Evolutionary conservation across 257 asterid genomes (phyloP).

Genomic region (Anisodus tanguticus): DNA sequence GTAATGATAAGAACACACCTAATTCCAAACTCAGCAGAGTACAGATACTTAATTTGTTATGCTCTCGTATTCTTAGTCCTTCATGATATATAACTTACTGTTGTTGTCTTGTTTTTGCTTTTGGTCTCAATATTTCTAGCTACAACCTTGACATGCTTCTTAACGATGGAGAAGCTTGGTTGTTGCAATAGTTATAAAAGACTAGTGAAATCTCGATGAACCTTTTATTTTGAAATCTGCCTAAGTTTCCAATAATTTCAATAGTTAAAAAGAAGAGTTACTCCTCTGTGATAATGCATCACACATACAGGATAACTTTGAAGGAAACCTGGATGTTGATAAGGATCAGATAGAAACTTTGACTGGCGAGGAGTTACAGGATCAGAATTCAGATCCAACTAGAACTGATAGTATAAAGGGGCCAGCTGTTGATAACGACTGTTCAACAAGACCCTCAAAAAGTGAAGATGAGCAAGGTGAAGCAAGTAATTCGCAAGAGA

Average conservation of each 20-base stretch:
- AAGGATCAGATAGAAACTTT: slow-evolving; percentile 42
- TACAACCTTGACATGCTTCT: not conserved
- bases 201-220: not conserved
- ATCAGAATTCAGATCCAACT: slow-evolving; percentile 39
- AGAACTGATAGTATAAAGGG: slow-evolving; percentile 42
- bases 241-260: slow-evolving; percentile 1
- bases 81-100: not conserved
- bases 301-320: slow-evolving; percentile 49
- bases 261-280: not conserved
- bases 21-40: not conserved
- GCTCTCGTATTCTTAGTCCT: not conserved
- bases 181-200: not conserved
- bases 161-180: not conserved
- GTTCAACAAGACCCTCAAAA: slow-evolving; percentile 45
- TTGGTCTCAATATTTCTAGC: not conserved
- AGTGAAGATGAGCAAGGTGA: slow-evolving; percentile 58
- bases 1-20: not conserved
- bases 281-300: not conserved
- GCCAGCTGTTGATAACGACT: slow-evolving; percentile 45
- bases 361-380: slow-evolving; percentile 48
- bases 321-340: slow-evolving; percentile 38
- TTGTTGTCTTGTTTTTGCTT: not conserved
- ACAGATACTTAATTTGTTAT: not conserved
- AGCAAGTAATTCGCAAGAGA: slow-evolving; percentile 60
- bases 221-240: slow-evolving; percentile 5